phyloP scores from a whole-genome alignment of 139 green algal species.

The Chlamydomonas applanata region DNA sequence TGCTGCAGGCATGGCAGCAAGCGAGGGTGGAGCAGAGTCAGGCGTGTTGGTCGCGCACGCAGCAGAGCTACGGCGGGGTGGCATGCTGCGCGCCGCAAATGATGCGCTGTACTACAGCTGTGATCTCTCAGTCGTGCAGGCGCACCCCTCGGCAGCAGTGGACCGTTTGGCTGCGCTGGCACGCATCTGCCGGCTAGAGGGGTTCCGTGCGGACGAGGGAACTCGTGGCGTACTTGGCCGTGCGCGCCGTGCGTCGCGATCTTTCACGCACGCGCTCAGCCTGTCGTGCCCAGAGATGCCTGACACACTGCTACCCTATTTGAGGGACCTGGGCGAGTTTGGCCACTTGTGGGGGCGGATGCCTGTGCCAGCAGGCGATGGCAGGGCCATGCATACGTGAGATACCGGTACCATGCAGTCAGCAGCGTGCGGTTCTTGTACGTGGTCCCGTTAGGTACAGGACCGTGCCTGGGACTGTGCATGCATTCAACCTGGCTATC shows the following conservation, averaged over 20 bases:
- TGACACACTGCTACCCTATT: background rate
- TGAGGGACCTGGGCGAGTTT: background rate
- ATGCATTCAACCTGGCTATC: no score
- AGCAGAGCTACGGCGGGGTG: background rate
- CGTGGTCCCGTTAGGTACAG: no score
- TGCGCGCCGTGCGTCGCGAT: background rate
- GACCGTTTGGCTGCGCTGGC: background rate
- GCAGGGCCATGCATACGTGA: no score
- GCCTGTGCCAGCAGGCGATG: no score
- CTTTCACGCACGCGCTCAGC: background rate
- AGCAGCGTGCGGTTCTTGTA: no score
- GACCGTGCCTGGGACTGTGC: no score
- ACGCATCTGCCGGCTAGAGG: background rate
- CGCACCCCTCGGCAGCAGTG: background rate
- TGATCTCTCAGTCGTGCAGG: background rate
- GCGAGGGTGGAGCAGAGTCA: background rate
- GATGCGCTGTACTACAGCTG: conserved; percentile 1
- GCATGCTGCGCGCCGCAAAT: conserved; percentile 1
- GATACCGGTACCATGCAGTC: no score
- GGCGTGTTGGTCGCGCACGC: background rate
- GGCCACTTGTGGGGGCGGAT: no score
- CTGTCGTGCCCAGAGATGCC: conserved; percentile 1
- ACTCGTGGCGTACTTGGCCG: background rate
- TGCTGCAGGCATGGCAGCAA: background rate
- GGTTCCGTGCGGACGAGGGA: background rate